phyloP scores from a whole-genome alignment of 805 yeast species.

The Wickerhamiella musiphila region DNA sequence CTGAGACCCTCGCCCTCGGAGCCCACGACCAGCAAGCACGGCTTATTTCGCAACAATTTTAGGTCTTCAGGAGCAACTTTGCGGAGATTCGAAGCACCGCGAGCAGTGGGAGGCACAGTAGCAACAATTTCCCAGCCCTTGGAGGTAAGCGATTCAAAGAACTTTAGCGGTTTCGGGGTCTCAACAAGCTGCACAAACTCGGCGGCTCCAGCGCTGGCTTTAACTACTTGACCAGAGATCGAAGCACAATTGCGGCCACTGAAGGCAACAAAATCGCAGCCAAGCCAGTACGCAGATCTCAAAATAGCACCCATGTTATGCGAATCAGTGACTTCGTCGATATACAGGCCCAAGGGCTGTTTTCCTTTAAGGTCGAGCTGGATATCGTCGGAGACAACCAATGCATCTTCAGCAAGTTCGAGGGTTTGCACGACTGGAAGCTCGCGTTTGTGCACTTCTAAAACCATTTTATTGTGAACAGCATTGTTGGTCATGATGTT shows the following conservation, averaged over 20 bases:
- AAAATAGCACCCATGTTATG: constrained; percentile 75
- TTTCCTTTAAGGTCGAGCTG: neutral
- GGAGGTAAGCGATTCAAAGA: constrained; percentile 36
- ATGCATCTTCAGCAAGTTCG: constrained; percentile 11
- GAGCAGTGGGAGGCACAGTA: constrained; percentile 26
- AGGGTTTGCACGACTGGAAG: constrained; percentile 17
- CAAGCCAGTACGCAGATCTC: constrained; percentile 64
- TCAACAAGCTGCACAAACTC: constrained; percentile 52
- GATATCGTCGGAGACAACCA: constrained; percentile 10
- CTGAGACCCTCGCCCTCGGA: constrained; percentile 77
- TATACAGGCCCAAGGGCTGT: constrained; percentile 51
- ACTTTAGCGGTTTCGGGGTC: constrained; percentile 38
- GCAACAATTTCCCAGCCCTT: constrained; percentile 62
- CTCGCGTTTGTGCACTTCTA: constrained; percentile 42
- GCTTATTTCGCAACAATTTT: constrained; percentile 28
- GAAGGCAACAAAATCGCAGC: constrained; percentile 60
- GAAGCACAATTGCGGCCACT: constrained; percentile 59
- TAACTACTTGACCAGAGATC: constrained; percentile 59
- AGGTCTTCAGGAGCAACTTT: constrained; percentile 23
- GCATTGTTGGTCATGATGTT: constrained; percentile 46
- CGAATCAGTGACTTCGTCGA: constrained; percentile 74
- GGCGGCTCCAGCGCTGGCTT: constrained; percentile 71
- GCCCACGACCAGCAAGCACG: constrained; percentile 61
- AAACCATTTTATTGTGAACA: constrained; percentile 65
- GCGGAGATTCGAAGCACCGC: constrained; percentile 23